phyloP scores from a whole-genome alignment of 805 yeast genomes.

The Zygotorulaspora florentina region DNA sequence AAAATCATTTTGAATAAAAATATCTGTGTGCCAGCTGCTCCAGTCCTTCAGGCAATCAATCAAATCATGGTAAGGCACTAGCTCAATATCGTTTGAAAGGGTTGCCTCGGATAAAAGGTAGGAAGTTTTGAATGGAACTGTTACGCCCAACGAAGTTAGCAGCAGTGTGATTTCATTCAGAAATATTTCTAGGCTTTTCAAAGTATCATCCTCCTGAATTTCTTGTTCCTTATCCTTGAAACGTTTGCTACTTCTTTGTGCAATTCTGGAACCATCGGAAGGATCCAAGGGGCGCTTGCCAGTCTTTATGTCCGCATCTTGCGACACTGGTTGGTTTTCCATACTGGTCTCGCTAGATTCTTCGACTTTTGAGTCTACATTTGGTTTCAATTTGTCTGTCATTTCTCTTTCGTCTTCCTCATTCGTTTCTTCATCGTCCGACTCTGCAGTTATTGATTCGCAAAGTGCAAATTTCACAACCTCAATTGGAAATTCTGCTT shows the following conservation, averaged over 20 bases:
- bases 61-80: slow-evolving; percentile 26
- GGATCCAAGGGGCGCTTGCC: slow-evolving; percentile 21
- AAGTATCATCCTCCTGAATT: slow-evolving; percentile 11
- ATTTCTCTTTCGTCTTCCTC: slow-evolving; percentile 19
- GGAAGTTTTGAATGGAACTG: slow-evolving; percentile 10
- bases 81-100: neutral
- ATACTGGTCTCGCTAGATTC: slow-evolving; percentile 18
- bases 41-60: slow-evolving; percentile 35
- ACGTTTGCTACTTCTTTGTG: slow-evolving; percentile 41
- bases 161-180: slow-evolving; percentile 15
- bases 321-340: slow-evolving; percentile 16
- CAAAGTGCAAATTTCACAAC: slow-evolving; percentile 36
- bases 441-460: slow-evolving; percentile 7
- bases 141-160: slow-evolving; percentile 7
- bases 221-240: slow-evolving; percentile 33
- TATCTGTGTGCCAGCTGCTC: slow-evolving; percentile 35
- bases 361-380: slow-evolving; percentile 3
- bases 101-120: slow-evolving; percentile 8
- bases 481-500: slow-evolving; percentile 48
- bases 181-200: slow-evolving; percentile 17
- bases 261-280: slow-evolving; percentile 18
- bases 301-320: slow-evolving; percentile 6
- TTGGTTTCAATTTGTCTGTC: neutral
- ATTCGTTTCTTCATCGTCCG: slow-evolving; percentile 3
- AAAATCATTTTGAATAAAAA: slow-evolving; percentile 23